These are phyloP conservation scores for Senna siamea DNA, from an alignment of 306 rosid species.

Conservation along the genomic window DNA sequence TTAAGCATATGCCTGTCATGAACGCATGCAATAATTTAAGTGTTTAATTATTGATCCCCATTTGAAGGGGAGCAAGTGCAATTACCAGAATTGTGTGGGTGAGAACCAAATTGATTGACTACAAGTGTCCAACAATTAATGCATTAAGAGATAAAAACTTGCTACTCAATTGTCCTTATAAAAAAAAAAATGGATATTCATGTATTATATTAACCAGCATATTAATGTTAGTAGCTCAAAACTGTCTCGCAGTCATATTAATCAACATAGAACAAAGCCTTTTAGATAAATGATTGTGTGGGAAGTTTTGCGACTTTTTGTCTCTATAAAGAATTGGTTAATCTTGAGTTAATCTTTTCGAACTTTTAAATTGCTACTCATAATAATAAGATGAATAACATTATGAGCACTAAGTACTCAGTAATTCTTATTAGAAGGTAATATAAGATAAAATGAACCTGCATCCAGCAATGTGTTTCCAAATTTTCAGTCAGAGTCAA, in stretches of 20 bases:
- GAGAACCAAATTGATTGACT: background rate
- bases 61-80: background rate
- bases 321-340: background rate
- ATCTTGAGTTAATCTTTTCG: background rate
- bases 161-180: background rate
- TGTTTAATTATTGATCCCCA: background rate
- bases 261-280: background rate
- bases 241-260: conserved; percentile 5
- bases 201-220: background rate
- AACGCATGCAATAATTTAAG: conserved; percentile 6
- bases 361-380: background rate
- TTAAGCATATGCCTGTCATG: conserved; percentile 13
- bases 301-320: background rate
- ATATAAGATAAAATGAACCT: background rate
- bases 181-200: background rate
- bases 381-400: background rate
- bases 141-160: background rate
- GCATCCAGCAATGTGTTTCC: background rate
- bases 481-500: background rate
- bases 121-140: background rate
- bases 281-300: conserved; percentile 20
- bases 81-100: background rate
- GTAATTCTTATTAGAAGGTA: background rate
- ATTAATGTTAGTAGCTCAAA: background rate
- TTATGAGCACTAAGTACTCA: background rate